These are phyloP conservation scores for Crithidia fasciculata DNA, from an alignment of 208 protist genomes.

Conservation along the genomic window DNA sequence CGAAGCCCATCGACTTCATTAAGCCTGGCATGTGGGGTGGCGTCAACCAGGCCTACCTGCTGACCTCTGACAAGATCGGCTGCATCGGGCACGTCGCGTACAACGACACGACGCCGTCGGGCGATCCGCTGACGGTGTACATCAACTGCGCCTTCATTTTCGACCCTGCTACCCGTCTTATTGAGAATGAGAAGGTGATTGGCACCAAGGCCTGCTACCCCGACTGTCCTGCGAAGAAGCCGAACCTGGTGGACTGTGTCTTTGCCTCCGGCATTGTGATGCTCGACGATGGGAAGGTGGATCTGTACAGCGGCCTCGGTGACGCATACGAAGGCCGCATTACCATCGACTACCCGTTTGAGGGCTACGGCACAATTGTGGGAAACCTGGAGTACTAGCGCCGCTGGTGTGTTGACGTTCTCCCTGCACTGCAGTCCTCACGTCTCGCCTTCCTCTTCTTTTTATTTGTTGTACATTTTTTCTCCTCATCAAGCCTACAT, in stretches of 20 bases:
- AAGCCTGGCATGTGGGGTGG: conserved; percentile 63
- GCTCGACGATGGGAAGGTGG: conserved; percentile 70
- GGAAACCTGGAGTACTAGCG: conserved; percentile 43
- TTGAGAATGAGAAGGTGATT: conserved; percentile 48
- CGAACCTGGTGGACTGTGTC: conserved; percentile 57
- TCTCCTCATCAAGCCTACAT: not conserved
- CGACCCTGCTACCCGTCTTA: conserved; percentile 46
- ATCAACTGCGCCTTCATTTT: conserved; percentile 70
- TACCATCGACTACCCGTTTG: conserved; percentile 77
- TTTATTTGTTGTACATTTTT: not conserved
- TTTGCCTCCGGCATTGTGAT: conserved; percentile 69
- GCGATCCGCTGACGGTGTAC: conserved; percentile 48
- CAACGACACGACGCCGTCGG: conserved; percentile 44
- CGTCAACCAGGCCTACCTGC: conserved; percentile 69
- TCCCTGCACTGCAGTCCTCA: not conserved
- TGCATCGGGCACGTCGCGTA: conserved; percentile 77
- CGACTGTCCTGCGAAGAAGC: conserved; percentile 47
- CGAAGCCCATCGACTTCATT: conserved; percentile 55
- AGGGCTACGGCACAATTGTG: conserved; percentile 55
- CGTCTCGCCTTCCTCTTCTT: not conserved
- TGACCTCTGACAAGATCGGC: conserved; percentile 57
- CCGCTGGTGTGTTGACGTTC: too few species aligned
- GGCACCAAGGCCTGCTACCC: conserved; percentile 65
- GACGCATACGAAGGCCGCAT: conserved; percentile 68
- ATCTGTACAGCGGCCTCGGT: conserved; percentile 73